phyloP scores from a whole-genome alignment of 2,329 filamentous ascomycete species.

The Cytospora mali region DNA sequence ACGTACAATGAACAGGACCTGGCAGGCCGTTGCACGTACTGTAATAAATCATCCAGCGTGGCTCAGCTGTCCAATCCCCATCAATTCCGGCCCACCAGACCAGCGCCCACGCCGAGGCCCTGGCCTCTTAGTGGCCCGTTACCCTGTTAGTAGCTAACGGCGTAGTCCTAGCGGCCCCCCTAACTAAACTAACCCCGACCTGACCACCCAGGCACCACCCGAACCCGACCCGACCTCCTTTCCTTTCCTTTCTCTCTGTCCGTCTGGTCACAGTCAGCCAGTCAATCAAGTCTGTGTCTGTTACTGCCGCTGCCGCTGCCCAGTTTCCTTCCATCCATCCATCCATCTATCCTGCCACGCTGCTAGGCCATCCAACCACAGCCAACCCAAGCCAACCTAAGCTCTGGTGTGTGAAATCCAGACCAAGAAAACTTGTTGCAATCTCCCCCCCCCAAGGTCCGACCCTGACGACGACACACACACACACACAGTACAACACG shows the following conservation, averaged over 20 bases:
- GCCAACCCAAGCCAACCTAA: background rate
- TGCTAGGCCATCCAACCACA: background rate
- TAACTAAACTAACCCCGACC: background rate
- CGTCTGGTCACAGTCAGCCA: no score
- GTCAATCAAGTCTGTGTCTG: no score
- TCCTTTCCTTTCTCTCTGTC: background rate
- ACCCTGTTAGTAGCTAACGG: slow-evolving; percentile 4
- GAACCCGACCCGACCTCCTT: slow-evolving; percentile 3
- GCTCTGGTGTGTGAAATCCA: background rate
- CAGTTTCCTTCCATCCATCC: slow-evolving; percentile 10
- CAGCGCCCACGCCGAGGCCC: slow-evolving; percentile 2
- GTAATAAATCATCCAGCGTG: background rate
- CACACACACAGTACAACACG: background rate
- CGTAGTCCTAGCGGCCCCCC: slow-evolving; percentile 17
- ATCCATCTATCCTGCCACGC: background rate
- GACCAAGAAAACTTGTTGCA: slow-evolving; percentile 13
- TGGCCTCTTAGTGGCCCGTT: slow-evolving; percentile 12
- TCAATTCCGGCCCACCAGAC: background rate
- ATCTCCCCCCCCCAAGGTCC: slow-evolving; percentile 6
- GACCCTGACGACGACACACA: background rate
- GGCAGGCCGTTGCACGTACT: background rate
- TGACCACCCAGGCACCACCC: background rate
- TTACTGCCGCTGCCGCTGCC: no score
- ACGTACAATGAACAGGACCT: no score
- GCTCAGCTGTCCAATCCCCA: background rate